Evolutionary conservation across 495 filamentous ascomycete species (phyloP), one percentile per base, ranked within the genome.

Genomic region (Podospora conica): DNA sequence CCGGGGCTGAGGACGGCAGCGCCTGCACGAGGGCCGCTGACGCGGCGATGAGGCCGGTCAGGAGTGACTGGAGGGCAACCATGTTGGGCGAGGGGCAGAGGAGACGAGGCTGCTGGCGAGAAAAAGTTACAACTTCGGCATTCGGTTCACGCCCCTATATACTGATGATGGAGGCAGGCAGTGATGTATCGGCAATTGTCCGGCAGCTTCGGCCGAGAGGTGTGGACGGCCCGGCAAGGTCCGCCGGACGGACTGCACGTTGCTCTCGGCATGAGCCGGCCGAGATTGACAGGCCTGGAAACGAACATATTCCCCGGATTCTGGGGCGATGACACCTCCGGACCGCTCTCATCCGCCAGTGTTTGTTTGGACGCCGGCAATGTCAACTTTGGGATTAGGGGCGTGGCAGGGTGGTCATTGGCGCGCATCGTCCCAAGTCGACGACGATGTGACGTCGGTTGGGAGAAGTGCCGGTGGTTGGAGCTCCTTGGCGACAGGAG

Each of bases 81-180:
- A 48, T 48, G 40, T 15, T 48, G 40, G 40, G 40, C 18, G 15
- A 48, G 40, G 10, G 10, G 1, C 3, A 7, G 40, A n/a, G 40
- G 33, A 2, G 40, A 3, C 18, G 40, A 48, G 40, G 40, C 6
- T 48, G 40, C 15, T 48, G 40, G 18, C 15, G 7, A 6, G 15
- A 2, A 7, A 48, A n/a, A 2, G 6, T 2, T 2, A 0, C 0
- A 1, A 3, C 6, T n/a, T 9, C 18, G 1, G 18, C 7, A n/a
- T 48, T 8, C 7, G 6, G 1, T 48, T 48, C 40, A 48, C 40
- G 18, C 15, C 18, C 18, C 6, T 48, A 48, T 48, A 48, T 48
- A 48, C 40, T 48, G 40, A 8, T 11, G 15, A 48, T n/a, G 15
- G 18, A 48, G 6, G 40, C 40, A 48, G 6, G 40, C 40, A 48